Evolutionary conservation across 495 filamentous ascomycete species (phyloP).

Genomic region (Achaetomiella virescens): DNA sequence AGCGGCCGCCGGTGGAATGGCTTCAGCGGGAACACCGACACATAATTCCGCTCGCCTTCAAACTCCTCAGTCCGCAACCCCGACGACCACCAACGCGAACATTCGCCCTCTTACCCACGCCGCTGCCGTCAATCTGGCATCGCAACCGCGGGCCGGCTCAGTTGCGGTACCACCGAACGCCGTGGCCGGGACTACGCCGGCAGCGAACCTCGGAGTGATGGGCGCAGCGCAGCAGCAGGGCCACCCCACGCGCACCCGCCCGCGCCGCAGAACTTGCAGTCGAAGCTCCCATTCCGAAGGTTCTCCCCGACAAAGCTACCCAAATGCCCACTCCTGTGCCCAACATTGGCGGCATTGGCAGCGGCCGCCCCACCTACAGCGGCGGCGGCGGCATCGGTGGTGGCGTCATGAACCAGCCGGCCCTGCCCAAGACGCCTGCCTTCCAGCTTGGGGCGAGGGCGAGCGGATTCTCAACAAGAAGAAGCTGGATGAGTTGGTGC

Average conservation of each 20-base stretch:
- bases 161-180: conserved; percentile 20
- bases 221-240: conserved; percentile 31
- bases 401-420: conserved; percentile 80
- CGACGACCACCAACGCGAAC: conserved; percentile 35
- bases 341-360: conserved; percentile 48
- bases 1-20: conserved; percentile 32
- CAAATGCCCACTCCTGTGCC: conserved; percentile 63
- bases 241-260: conserved; percentile 48
- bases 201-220: conserved; percentile 30
- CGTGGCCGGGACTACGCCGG: conserved; percentile 13
- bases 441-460: conserved; percentile 79
- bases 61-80: conserved; percentile 43
- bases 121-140: conserved; percentile 37
- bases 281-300: conserved; percentile 73
- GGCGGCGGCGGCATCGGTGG: conserved; percentile 65
- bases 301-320: conserved; percentile 55
- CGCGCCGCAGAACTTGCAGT: conserved; percentile 36
- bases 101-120: conserved; percentile 44
- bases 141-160: conserved; percentile 35
- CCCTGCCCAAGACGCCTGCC: conserved; percentile 68
- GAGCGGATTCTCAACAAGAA: conserved; percentile 89
- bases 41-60: conserved; percentile 40
- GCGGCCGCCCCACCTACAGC: conserved; percentile 67
- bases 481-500: conserved; percentile 90
- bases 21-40: conserved; percentile 39